Percentiles rank a stretch among this genome's conserved stretches.
Conservation (phyloP, 768 basidiomycete genomes). For the Mycena metata region DNA sequence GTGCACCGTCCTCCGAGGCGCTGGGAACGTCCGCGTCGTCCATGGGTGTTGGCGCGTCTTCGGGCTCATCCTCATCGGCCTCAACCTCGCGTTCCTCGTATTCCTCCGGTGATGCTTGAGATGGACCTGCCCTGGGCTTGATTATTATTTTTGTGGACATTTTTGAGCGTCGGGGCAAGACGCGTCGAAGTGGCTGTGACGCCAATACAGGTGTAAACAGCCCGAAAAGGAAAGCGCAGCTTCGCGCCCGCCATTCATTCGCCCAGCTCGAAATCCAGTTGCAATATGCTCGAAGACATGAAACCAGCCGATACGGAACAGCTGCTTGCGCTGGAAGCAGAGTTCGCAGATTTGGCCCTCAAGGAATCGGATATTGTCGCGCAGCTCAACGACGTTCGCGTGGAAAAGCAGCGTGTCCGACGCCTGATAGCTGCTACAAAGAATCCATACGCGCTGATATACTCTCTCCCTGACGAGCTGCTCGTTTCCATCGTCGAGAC, state of each 20-base stretch:
- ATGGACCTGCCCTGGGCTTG: conserved; percentile 52
- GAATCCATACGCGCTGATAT: conserved; percentile 23
- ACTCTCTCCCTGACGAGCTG: conserved; percentile 25
- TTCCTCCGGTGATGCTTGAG: conserved; percentile 45
- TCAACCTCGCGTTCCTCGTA: conserved; percentile 51
- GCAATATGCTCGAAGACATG: conserved; percentile 13
- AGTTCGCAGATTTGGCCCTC: conserved; percentile 17
- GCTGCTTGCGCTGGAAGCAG: conserved; percentile 15
- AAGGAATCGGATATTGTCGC: conserved; percentile 11
- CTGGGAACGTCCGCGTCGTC: conserved; percentile 32
- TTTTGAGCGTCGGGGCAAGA: too few species aligned
- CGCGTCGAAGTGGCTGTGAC: too few species aligned
- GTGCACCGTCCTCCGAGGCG: conserved; percentile 40
- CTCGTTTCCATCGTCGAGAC: conserved; percentile 20
- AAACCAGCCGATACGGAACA: conserved; percentile 17
- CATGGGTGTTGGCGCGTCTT: conserved; percentile 50
- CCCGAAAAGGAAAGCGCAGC: too few species aligned
- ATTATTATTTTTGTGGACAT: conserved; percentile 61
- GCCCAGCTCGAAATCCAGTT: background rate
- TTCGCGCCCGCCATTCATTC: too few species aligned
- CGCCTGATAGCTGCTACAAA: conserved; percentile 23
- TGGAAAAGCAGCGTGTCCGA: conserved; percentile 20
- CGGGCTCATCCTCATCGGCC: conserved; percentile 52
- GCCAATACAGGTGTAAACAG: conserved; percentile 25
- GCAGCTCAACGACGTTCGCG: conserved; percentile 16